Conservation (phyloP, 2,329 filamentous ascomycete species). For the Chaetothyriales sp. region DNA sequence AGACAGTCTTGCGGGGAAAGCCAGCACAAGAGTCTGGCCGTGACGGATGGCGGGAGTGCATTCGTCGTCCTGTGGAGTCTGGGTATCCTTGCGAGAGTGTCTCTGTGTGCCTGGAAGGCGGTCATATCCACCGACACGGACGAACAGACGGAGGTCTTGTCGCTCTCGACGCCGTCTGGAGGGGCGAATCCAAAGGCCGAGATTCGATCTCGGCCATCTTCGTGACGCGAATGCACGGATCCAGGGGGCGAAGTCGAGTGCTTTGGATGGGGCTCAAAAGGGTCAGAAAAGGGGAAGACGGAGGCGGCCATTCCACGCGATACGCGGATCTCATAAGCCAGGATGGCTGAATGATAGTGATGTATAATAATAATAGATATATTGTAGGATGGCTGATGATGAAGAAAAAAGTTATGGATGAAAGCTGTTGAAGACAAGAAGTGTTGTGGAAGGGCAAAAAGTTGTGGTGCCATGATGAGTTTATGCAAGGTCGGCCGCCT, state of each 20-base stretch:
- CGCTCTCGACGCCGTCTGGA: neutral
- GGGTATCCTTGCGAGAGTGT: slow-evolving; percentile 15
- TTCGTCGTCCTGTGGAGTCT: slow-evolving; percentile 1
- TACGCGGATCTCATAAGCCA: slow-evolving; percentile 12
- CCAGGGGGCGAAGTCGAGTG: slow-evolving; percentile 1
- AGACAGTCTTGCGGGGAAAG: slow-evolving; percentile 13
- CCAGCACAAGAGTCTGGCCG: slow-evolving; percentile 6
- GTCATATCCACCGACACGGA: slow-evolving; percentile 9
- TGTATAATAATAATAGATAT: neutral
- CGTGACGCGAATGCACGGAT: neutral
- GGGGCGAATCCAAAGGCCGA: neutral
- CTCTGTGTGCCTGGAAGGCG: slow-evolving; percentile 14
- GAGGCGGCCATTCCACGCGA: slow-evolving; percentile 8
- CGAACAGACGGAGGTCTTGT: slow-evolving; percentile 4
- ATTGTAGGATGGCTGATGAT: neutral
- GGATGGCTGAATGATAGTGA: slow-evolving; percentile 1
- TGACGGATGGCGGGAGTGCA: slow-evolving; percentile 7
- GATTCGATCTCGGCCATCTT: neutral
- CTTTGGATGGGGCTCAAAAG: slow-evolving; percentile 1
- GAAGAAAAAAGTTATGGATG: neutral
- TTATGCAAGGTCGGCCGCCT: neutral
- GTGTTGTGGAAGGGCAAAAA: no score
- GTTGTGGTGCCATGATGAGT: neutral
- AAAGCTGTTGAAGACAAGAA: neutral
- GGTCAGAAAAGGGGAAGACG: slow-evolving; percentile 2